Evolutionary conservation across 805 yeast species (phyloP).

Genomic region (Candida coquimbonensis): DNA sequence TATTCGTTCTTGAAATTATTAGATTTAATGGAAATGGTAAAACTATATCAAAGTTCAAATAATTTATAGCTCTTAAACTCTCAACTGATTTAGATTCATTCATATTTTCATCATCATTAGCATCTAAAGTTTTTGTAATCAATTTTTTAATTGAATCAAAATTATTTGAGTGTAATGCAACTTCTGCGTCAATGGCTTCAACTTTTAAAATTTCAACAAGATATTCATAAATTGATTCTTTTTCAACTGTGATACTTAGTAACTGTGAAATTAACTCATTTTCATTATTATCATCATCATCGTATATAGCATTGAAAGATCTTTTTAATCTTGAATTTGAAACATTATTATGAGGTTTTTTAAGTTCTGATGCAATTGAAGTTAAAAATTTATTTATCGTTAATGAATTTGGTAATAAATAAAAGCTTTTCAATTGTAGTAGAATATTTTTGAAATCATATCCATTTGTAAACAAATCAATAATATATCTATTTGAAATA

Average conservation of each 20-base stretch:
- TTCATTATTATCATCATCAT: slow-evolving; percentile 4
- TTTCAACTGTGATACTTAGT: slow-evolving; percentile 34
- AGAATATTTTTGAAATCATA: slow-evolving; percentile 46
- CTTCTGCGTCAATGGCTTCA: slow-evolving; percentile 47
- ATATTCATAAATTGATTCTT: slow-evolving; percentile 31
- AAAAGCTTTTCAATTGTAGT: slow-evolving; percentile 45
- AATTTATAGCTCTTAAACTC: slow-evolving; percentile 39
- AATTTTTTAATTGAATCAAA: slow-evolving; percentile 37
- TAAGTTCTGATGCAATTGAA: slow-evolving; percentile 44
- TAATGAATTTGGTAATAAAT: slow-evolving; percentile 46
- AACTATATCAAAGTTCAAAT: slow-evolving; percentile 47
- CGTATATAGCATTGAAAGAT: slow-evolving; percentile 18
- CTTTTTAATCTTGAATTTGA: slow-evolving; percentile 28
- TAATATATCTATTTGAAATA: slow-evolving; percentile 57
- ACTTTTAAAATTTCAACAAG: slow-evolving; percentile 46
- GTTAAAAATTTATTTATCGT: slow-evolving; percentile 48
- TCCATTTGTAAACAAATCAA: slow-evolving; percentile 53
- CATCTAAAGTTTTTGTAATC: slow-evolving; percentile 34
- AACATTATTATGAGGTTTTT: slow-evolving; percentile 28
- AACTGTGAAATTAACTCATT: slow-evolving; percentile 22
- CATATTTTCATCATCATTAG: slow-evolving; percentile 7
- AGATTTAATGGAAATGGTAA: slow-evolving; percentile 86
- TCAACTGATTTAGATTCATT: slow-evolving; percentile 21
- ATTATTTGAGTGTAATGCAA: slow-evolving; percentile 38
- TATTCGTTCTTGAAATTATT: slow-evolving; percentile 59